Base-by-base conservation (phyloP, 495 filamentous ascomycete species). In the Neurospora terricola region DNA sequence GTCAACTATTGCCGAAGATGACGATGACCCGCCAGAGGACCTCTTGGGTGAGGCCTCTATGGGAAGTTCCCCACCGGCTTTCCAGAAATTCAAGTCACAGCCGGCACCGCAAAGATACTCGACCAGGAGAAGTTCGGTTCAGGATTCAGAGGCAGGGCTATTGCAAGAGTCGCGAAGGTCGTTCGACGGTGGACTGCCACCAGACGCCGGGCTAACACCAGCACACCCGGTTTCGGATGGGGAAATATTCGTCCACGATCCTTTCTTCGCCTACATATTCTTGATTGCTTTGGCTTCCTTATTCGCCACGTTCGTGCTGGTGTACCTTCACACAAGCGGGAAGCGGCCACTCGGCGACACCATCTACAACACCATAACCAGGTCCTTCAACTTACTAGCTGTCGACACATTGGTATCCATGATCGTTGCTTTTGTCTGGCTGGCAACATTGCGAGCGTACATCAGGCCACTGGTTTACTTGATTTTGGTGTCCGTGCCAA, bases 191-290 rank as follows among this genome's bases (percentile, higher is more conserved):
- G 27, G 70, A 71, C 75, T 70, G 66, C 38, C 23, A 23, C 59
- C 59, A 66, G 54, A 66, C 4, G 54, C 54, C 23, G 54, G 54
- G 54, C 54, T 66, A 34, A 66, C 54, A 18, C 59, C 74, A 21
- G 74, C 77, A 34, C 70, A 77, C 4, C 74, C 80, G 11, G 68
- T 71, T 23, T 72, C 78, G 70, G 84, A 87, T 45, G 83, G 82
- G 37, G 85, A 87, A 72, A 82, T 85, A 12, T 87, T 87, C 71
- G 82, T 79, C 23, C 93, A 98, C 81, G 96, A 99, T 81, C 83
- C 87, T 16, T 94, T 98, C 81, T 99, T 96, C 88, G 92, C 91
- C n/a, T 93, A 91, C 76, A 84, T 98, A 37, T 98, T 93, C 78
- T 81, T 97, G 73, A 94, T 98, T 80, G 91, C 88, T 38, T 82